phyloP scores from a whole-genome alignment of 768 basidiomycete genomes.

The Solioccasus polychromus region DNA sequence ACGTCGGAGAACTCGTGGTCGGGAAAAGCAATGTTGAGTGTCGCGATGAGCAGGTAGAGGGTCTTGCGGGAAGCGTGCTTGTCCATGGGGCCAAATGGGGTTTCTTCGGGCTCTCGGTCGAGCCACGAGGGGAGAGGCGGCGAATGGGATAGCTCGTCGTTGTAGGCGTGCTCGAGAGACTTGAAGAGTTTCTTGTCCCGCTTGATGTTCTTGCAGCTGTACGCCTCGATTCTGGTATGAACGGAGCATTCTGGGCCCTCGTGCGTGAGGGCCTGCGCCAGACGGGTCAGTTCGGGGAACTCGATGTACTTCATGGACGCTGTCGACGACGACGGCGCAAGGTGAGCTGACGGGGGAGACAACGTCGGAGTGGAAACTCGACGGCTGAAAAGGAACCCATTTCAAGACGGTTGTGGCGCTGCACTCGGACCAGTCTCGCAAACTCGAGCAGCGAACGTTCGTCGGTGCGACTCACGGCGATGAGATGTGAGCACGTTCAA shows the following conservation, averaged over 20 bases:
- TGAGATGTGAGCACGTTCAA: neutral
- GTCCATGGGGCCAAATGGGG: constrained; percentile 90
- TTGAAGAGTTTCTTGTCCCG: constrained; percentile 97
- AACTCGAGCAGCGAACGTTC: constrained; percentile 13
- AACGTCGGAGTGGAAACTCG: constrained; percentile 21
- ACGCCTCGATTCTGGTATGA: constrained; percentile 92
- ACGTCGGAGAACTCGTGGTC: constrained; percentile 97
- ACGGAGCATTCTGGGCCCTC: constrained; percentile 87
- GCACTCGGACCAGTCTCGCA: too few species aligned
- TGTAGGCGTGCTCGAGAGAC: constrained; percentile 83
- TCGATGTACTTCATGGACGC: constrained; percentile 82
- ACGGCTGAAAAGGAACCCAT: constrained; percentile 11
- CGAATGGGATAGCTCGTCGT: constrained; percentile 72
- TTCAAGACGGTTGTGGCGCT: constrained; percentile 18
- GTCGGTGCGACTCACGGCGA: neutral
- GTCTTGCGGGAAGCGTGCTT: constrained; percentile 85
- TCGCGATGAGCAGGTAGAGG: constrained; percentile 92
- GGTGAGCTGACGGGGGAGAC: neutral
- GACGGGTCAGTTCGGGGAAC: constrained; percentile 69
- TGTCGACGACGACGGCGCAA: neutral
- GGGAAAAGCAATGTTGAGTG: constrained; percentile 95
- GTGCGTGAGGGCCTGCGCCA: constrained; percentile 78
- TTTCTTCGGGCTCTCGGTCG: constrained; percentile 66
- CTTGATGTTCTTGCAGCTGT: constrained; percentile 96
- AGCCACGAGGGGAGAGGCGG: constrained; percentile 84